phyloP scores from a whole-genome alignment of 2,329 filamentous ascomycete species.

The Colletotrichum endophyticum region DNA sequence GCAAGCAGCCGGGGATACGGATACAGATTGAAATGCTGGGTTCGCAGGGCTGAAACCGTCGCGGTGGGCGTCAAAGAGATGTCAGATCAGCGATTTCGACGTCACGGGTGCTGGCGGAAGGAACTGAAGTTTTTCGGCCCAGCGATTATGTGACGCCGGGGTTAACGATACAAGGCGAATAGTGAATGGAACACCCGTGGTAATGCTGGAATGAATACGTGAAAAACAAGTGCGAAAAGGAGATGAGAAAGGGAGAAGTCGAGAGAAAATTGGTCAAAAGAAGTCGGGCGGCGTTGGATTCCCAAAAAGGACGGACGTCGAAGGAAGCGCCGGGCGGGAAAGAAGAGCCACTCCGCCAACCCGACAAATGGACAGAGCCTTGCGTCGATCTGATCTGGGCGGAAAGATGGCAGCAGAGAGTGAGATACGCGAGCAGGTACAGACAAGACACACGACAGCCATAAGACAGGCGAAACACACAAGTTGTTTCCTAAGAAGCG shows the following conservation, averaged over 20 bases:
- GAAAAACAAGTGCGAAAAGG: neutral
- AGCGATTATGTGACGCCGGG: neutral
- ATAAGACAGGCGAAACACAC: neutral
- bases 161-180: neutral
- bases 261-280: neutral
- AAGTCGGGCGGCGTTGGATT: neutral
- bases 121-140: neutral
- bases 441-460: neutral
- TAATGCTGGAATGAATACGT: neutral
- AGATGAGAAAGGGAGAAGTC: neutral
- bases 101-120: neutral
- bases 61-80: neutral
- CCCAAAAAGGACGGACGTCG: neutral
- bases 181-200: neutral
- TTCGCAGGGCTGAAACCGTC: slow-evolving; percentile 12
- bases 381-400: neutral
- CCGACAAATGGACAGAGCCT: neutral
- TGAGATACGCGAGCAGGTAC: neutral
- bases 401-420: neutral
- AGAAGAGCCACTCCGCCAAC: neutral
- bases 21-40: neutral
- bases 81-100: neutral
- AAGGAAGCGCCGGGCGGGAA: neutral
- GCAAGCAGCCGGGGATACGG: slow-evolving; percentile 4
- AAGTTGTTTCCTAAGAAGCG: neutral